Percentiles rank a stretch among this genome's conserved stretches.
Conservation (phyloP, 2,329 filamentous ascomycete species). For the Zasmidium citrigriseum region DNA sequence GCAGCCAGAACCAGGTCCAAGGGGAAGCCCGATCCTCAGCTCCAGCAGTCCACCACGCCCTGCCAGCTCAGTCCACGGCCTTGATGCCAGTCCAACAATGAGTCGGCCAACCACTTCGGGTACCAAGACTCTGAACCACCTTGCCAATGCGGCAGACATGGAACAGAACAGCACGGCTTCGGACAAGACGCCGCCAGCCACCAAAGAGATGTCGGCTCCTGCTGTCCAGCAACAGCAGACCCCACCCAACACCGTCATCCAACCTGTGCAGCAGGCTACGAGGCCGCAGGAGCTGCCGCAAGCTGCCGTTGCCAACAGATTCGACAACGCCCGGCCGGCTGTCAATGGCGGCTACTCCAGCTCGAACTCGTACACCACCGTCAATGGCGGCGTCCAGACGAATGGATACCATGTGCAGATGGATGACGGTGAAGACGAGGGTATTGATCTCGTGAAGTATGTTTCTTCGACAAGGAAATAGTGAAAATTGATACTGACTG, state of each 20-base stretch:
- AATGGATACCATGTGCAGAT: conserved; percentile 33
- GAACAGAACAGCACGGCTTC: conserved; percentile 12
- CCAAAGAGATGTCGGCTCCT: conserved; percentile 11
- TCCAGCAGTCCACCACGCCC: conserved; percentile 36
- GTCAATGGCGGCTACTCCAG: conserved; percentile 11
- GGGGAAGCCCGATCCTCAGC: conserved; percentile 33
- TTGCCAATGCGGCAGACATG: conserved; percentile 18
- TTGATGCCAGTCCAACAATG: conserved; percentile 35
- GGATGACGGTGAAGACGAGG: conserved; percentile 46
- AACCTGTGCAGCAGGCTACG: conserved; percentile 17
- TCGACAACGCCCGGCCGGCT: conserved; percentile 16
- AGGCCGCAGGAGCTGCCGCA: conserved; percentile 21
- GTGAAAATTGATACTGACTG: conserved; percentile 13
- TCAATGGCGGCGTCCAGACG: conserved; percentile 7
- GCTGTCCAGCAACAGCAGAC: conserved; percentile 24
- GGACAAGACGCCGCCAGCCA: conserved; percentile 23
- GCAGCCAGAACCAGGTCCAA: conserved; percentile 20
- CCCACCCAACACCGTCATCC: conserved; percentile 24
- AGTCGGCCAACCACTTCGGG: conserved; percentile 33
- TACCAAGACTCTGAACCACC: conserved; percentile 34
- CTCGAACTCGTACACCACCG: conserved; percentile 6
- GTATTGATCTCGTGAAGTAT: conserved; percentile 53
- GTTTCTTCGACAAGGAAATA: conserved; percentile 19
- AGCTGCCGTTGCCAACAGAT: conserved; percentile 22
- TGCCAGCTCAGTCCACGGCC: conserved; percentile 17